phyloP scores from a whole-genome alignment of 2,329 filamentous ascomycete genomes.

The Pseudovirgaria hyperparasitica region DNA sequence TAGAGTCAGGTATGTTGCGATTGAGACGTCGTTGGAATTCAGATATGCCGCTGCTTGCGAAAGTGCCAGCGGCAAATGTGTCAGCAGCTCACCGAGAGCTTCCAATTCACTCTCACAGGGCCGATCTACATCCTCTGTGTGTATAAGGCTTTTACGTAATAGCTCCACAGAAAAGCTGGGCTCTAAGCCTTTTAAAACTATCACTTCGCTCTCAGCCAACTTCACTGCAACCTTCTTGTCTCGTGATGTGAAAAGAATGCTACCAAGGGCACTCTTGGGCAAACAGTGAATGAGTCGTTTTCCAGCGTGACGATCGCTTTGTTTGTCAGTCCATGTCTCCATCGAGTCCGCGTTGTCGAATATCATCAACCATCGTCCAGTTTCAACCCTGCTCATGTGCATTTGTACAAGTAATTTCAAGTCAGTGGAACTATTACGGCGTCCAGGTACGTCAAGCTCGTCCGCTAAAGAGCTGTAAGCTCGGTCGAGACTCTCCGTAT shows the following conservation, averaged over 20 bases:
- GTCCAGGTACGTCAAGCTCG: slow-evolving; percentile 6
- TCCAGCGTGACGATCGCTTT: no score
- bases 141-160: no score
- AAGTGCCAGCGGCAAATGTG: slow-evolving; percentile 15
- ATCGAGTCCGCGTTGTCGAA: slow-evolving; percentile 28
- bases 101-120: no score
- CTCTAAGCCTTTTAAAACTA: no score
- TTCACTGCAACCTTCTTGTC: slow-evolving; percentile 5
- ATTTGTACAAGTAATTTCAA: slow-evolving; percentile 10
- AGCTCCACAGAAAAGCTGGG: no score
- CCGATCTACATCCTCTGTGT: no score
- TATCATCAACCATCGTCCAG: slow-evolving; percentile 22
- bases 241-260: slow-evolving; percentile 11
- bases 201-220: no score
- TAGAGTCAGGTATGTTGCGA: slow-evolving; percentile 20
- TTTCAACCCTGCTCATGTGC: slow-evolving; percentile 5
- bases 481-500: slow-evolving; percentile 10
- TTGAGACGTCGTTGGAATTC: slow-evolving; percentile 1
- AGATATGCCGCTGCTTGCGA: slow-evolving; percentile 16
- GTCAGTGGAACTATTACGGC: no score
- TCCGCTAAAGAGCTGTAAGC: slow-evolving; percentile 8
- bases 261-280: slow-evolving; percentile 7
- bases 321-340: slow-evolving; percentile 12
- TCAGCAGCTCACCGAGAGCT: slow-evolving; percentile 4
- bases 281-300: slow-evolving; percentile 12